Evolutionary conservation across 495 filamentous ascomycete genomes (phyloP).

Genomic region (Parmelia sp.): DNA sequence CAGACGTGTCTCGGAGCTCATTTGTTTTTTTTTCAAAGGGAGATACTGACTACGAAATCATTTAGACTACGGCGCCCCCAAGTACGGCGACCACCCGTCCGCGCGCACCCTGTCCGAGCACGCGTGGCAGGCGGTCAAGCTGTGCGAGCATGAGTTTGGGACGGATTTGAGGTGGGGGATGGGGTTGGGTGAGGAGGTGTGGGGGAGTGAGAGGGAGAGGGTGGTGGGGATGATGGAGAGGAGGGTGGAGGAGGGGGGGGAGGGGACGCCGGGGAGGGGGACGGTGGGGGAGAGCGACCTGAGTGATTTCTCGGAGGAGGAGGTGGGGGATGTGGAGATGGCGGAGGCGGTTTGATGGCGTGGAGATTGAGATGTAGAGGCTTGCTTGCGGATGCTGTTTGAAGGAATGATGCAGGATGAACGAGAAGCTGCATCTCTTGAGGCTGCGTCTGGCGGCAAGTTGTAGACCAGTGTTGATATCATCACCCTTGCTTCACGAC

Average conservation of each 20-base stretch:
- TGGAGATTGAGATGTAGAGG: not conserved
- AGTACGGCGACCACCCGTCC: not conserved
- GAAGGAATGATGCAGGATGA: not conserved
- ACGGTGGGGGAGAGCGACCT: slow-evolving; percentile 4
- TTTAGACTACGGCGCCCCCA: not conserved
- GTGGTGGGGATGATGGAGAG: not conserved
- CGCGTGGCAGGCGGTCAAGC: not conserved
- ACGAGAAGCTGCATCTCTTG: not conserved
- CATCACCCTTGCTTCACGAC: not conserved
- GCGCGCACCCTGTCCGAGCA: not conserved
- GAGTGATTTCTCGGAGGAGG: not conserved
- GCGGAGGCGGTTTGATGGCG: not conserved
- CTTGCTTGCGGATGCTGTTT: not conserved
- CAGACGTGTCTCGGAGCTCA: too few relatives aligned
- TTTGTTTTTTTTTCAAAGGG: too few relatives aligned
- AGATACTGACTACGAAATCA: too few relatives aligned
- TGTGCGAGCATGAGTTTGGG: slow-evolving; percentile 1
- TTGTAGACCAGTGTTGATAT: not conserved
- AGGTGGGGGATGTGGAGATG: not conserved
- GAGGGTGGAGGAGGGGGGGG: not conserved
- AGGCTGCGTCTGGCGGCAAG: not conserved
- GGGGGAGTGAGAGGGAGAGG: not conserved
- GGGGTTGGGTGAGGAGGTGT: not conserved
- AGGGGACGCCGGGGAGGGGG: not conserved
- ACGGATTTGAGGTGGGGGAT: not conserved